Percentiles rank a stretch among this genome's conserved stretches.
phyloP scores from a whole-genome alignment of 2,329 filamentous ascomycete genomes.

The Microthyrium microscopicum region DNA sequence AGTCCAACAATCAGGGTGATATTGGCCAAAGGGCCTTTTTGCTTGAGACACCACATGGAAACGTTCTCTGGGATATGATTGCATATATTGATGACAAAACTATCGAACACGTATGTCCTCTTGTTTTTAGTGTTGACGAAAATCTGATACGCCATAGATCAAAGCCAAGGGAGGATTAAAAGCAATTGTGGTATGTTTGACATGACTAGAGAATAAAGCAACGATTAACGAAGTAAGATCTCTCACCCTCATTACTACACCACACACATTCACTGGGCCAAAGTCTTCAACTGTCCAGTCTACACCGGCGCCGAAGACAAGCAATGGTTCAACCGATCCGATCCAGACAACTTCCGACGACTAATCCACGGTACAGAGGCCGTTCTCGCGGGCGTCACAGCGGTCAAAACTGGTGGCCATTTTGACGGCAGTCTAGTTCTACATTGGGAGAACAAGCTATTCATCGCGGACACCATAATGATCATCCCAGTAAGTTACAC shows the following conservation, averaged over 20 bases:
- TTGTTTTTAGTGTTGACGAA: too few relatives aligned
- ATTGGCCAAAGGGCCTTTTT: conserved; percentile 64
- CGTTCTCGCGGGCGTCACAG: conserved; percentile 35
- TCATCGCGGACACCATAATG: conserved; percentile 63
- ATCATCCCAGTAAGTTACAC: conserved; percentile 39
- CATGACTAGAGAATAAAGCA: too few relatives aligned
- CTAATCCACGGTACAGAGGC: conserved; percentile 7
- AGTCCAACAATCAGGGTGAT: conserved; percentile 38
- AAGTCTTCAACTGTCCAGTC: conserved; percentile 50
- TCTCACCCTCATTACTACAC: conserved; percentile 71
- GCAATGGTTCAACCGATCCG: conserved; percentile 41
- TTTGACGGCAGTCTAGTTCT: conserved; percentile 60
- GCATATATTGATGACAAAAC: conserved; percentile 52
- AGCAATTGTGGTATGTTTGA: too few relatives aligned
- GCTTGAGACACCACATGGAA: conserved; percentile 46
- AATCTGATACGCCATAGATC: too few relatives aligned
- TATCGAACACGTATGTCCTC: conserved; percentile 23
- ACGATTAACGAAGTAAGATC: too few relatives aligned
- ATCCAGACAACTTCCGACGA: conserved; percentile 12
- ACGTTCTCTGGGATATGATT: conserved; percentile 67
- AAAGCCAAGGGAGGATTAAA: too few relatives aligned
- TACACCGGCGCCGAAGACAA: conserved; percentile 51
- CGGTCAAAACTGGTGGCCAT: conserved; percentile 60
- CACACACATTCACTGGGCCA: conserved; percentile 58
- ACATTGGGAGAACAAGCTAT: conserved; percentile 43